Conservation (phyloP, 352 stramenopile species). For the Globisporangium cylindrosporum region DNA sequence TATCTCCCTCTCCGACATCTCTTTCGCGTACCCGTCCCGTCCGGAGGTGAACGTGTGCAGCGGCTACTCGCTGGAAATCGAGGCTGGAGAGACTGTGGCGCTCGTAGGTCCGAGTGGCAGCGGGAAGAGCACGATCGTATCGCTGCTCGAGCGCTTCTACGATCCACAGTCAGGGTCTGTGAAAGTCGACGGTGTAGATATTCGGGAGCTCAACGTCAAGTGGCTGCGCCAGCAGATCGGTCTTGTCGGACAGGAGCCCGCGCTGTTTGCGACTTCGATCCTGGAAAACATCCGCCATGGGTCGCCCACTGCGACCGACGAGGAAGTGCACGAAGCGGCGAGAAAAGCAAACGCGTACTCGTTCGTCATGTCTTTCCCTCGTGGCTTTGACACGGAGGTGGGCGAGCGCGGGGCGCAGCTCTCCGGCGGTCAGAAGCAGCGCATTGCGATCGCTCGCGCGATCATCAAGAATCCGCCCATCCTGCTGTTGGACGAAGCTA, state of each 20-base stretch:
- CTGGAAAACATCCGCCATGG: constrained; percentile 81
- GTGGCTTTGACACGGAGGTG: constrained; percentile 89
- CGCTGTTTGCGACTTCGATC: constrained; percentile 39
- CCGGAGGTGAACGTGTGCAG: constrained; percentile 55
- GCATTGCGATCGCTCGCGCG: constrained; percentile 85
- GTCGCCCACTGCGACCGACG: constrained; percentile 42
- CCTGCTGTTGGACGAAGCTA: constrained; percentile 44
- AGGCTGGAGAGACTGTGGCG: constrained; percentile 59
- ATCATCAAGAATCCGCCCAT: constrained; percentile 88
- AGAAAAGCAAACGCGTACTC: constrained; percentile 82
- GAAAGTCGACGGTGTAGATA: constrained; percentile 39
- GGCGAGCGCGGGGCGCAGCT: constrained; percentile 86
- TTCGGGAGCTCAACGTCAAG: constrained; percentile 75
- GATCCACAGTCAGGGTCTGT: constrained; percentile 40
- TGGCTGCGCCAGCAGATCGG: constrained; percentile 84
- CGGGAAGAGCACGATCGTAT: constrained; percentile 10
- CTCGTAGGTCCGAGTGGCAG: constrained; percentile 20
- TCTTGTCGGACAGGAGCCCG: constrained; percentile 87
- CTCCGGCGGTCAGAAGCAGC: constrained; percentile 88
- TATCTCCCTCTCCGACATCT: constrained; percentile 86
- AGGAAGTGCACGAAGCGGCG: constrained; percentile 44
- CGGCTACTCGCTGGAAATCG: constrained; percentile 57
- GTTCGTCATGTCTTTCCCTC: constrained; percentile 90
- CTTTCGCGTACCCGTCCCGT: constrained; percentile 60
- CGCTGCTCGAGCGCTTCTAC: constrained; percentile 14